Evolutionary conservation across 2,329 filamentous ascomycete genomes (phyloP).

Genomic region (Zymoseptoria tritici): DNA sequence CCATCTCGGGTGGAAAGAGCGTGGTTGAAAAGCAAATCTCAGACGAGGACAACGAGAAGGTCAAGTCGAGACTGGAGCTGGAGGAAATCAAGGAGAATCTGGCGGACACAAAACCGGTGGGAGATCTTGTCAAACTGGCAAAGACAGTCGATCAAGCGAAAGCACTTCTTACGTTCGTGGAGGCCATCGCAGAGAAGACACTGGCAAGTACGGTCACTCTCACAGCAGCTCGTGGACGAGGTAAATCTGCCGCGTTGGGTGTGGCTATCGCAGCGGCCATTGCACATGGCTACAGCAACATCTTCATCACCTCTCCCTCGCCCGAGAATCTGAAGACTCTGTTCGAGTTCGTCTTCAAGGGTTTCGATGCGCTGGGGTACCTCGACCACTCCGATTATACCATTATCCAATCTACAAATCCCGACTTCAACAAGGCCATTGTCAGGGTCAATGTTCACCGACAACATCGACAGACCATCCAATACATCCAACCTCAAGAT

Average conservation of each 20-base stretch:
- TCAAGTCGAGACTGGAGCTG: slow-evolving; percentile 65
- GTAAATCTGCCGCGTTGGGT: slow-evolving; percentile 93
- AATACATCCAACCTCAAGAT: slow-evolving; percentile 96
- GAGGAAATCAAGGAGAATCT: slow-evolving; percentile 81
- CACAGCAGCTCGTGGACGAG: slow-evolving; percentile 87
- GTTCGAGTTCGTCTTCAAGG: slow-evolving; percentile 98
- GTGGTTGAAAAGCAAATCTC: slow-evolving; percentile 75
- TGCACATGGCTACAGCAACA: slow-evolving; percentile 96
- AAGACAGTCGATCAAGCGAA: slow-evolving; percentile 94
- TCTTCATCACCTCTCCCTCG: slow-evolving; percentile 96
- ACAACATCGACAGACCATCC: slow-evolving; percentile 92
- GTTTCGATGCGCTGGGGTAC: slow-evolving; percentile 89
- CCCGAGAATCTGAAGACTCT: slow-evolving; percentile 98
- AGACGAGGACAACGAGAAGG: slow-evolving; percentile 66
- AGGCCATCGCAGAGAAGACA: slow-evolving; percentile 94
- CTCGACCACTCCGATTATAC: slow-evolving; percentile 95
- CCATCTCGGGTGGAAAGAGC: slow-evolving; percentile 89
- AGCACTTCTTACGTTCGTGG: slow-evolving; percentile 91
- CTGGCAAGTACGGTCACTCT: slow-evolving; percentile 86
- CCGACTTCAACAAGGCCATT: slow-evolving; percentile 98
- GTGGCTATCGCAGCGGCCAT: slow-evolving; percentile 90
- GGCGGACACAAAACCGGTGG: slow-evolving; percentile 77
- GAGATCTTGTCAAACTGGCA: slow-evolving; percentile 73
- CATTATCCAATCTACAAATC: slow-evolving; percentile 96
- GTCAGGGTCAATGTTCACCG: slow-evolving; percentile 93